phyloP scores from a whole-genome alignment of 768 basidiomycete genomes.

The Pleurotus djamor region DNA sequence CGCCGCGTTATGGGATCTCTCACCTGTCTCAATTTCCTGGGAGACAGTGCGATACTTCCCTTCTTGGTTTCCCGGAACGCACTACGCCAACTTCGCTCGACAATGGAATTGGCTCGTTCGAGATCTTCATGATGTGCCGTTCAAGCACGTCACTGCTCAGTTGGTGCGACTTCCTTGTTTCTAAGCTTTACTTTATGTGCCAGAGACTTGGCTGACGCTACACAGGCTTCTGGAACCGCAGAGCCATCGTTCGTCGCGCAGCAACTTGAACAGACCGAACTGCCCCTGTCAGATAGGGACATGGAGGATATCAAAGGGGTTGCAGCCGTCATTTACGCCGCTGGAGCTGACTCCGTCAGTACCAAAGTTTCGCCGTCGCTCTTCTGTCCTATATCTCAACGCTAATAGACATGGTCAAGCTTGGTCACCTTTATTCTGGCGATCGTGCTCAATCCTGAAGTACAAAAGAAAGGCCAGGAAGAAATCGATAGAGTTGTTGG shows the following conservation, averaged over 20 bases:
- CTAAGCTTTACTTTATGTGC: not conserved
- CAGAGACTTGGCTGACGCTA: not conserved
- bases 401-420: slow-evolving; percentile 44
- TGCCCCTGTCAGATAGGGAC: slow-evolving; percentile 32
- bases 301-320: slow-evolving; percentile 55
- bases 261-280: slow-evolving; percentile 23
- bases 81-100: slow-evolving; percentile 4
- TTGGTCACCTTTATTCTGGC: slow-evolving; percentile 49
- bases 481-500: slow-evolving; percentile 51
- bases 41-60: not conserved
- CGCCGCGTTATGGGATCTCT: no score
- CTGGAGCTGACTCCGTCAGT: slow-evolving; percentile 38
- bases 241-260: not conserved
- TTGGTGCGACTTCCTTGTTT: not conserved
- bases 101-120: not conserved
- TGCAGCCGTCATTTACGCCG: slow-evolving; percentile 48
- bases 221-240: not conserved
- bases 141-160: not conserved
- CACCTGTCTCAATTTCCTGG: not conserved
- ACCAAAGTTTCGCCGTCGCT: not conserved
- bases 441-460: slow-evolving; percentile 50
- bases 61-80: slow-evolving; percentile 5
- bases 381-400: no score
- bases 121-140: not conserved
- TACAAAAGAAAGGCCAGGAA: slow-evolving; percentile 44